Percentiles rank a stretch among this genome's conserved stretches.
Evolutionary conservation across 495 filamentous ascomycete genomes (phyloP).

Genomic region (Ramalina intermedia): DNA sequence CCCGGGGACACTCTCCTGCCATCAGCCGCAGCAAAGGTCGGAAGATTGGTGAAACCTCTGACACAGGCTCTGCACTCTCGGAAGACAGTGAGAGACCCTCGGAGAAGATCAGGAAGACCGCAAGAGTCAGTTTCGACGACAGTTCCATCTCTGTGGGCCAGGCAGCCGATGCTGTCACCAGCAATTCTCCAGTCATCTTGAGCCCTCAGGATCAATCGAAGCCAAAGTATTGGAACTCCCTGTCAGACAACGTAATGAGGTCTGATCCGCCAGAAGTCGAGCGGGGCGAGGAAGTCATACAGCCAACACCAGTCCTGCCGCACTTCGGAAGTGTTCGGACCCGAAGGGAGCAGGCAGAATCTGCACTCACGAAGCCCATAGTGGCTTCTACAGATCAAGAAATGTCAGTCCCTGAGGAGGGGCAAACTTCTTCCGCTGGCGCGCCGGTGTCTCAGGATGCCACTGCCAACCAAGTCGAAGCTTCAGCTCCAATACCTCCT

Average conservation of each 20-base stretch:
- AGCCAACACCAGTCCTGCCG: slow-evolving; percentile 61
- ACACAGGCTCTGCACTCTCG: slow-evolving; percentile 40
- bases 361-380: slow-evolving; percentile 6
- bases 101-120: slow-evolving; percentile 47
- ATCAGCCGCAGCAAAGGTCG: slow-evolving; percentile 20
- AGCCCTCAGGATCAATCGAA: slow-evolving; percentile 32
- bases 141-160: slow-evolving; percentile 46
- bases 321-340: slow-evolving; percentile 70
- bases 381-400: slow-evolving; percentile 35
- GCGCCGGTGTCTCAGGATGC: slow-evolving; percentile 41
- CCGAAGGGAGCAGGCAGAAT: slow-evolving; percentile 19
- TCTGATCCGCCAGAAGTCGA: slow-evolving; percentile 27
- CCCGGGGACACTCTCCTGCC: slow-evolving; percentile 34
- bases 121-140: slow-evolving; percentile 80
- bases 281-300: slow-evolving; percentile 54
- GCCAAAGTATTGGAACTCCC: slow-evolving; percentile 1
- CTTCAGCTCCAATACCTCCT: background rate
- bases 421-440: slow-evolving; percentile 16
- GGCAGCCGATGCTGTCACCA: slow-evolving; percentile 37
- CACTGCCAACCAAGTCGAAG: slow-evolving; percentile 23
- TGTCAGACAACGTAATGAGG: slow-evolving; percentile 17
- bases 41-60: slow-evolving; percentile 43
- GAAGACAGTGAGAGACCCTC: slow-evolving; percentile 38
- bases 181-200: slow-evolving; percentile 31
- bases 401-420: too few species aligned